Evolutionary conservation across 202 grass and related monocot species (phyloP).

Genomic region (Cymbopogon flexuosus): DNA sequence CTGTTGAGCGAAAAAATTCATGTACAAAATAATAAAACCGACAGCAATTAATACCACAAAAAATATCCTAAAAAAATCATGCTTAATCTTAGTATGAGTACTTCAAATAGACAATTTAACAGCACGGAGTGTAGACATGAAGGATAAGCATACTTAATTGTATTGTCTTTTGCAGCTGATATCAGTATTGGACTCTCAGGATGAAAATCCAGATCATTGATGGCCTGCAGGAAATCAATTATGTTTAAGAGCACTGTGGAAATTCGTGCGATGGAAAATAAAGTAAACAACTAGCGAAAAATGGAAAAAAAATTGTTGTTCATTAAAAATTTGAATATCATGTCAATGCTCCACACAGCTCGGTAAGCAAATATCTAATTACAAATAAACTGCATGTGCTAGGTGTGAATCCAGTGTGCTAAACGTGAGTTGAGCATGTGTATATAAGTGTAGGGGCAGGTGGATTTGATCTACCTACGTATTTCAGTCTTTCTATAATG

Average conservation of each 20-base stretch:
- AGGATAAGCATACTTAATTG: conserved; percentile 77
- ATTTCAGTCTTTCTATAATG: not conserved
- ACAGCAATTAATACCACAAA: not conserved
- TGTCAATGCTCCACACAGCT: conserved; percentile 1
- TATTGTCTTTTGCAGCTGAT: conserved; percentile 88
- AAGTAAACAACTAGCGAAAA: not conserved
- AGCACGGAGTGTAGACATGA: conserved; percentile 14
- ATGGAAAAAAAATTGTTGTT: not conserved
- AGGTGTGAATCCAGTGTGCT: not conserved
- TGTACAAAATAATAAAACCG: not conserved
- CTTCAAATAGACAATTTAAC: conserved; percentile 14
- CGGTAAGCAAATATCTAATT: not conserved
- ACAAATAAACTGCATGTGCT: not conserved
- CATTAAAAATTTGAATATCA: not conserved
- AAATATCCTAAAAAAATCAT: not conserved
- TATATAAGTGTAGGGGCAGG: not conserved
- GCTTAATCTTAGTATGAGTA: not conserved
- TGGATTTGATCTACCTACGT: not conserved
- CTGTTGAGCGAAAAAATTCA: conserved; percentile 41
- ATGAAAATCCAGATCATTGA: conserved; percentile 99
- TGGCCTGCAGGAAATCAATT: conserved; percentile 61
- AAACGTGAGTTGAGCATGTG: not conserved
- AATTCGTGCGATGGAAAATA: not conserved
- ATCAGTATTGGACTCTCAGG: conserved; percentile 79
- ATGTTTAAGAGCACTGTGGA: not conserved